Evolutionary conservation across 164 flowering plant genomes (phyloP).

Genomic region (Vitis rupestris): DNA sequence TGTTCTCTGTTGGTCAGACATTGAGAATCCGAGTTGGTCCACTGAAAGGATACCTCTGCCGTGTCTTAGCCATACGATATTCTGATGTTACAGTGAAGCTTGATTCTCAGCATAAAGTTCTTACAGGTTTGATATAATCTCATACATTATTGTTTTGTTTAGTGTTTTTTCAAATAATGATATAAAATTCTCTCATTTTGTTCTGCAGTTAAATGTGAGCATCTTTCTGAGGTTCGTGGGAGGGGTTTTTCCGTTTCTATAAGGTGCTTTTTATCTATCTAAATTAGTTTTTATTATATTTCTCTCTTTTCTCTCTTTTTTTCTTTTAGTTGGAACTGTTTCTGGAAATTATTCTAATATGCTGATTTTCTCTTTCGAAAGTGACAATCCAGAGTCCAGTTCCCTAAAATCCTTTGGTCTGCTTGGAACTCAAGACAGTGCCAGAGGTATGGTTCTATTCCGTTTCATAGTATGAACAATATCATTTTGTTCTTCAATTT

Average conservation of each 20-base stretch:
- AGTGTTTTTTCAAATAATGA: background rate
- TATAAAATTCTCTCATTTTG: background rate
- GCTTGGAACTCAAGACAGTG: conserved; percentile 36
- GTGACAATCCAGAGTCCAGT: conserved; percentile 36
- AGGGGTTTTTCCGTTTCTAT: conserved; percentile 38
- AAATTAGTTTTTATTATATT: background rate
- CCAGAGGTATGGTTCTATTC: conserved; percentile 36
- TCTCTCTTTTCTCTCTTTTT: background rate
- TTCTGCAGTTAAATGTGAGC: conserved; percentile 72
- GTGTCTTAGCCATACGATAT: conserved; percentile 71
- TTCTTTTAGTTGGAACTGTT: conserved; percentile 1
- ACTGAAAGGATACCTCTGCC: conserved; percentile 85
- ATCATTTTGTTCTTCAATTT: background rate
- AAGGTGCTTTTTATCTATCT: conserved; percentile 29
- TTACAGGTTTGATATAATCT: conserved; percentile 59
- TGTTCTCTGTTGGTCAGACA: conserved; percentile 80
- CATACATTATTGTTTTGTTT: conserved; percentile 1
- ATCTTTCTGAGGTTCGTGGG: conserved; percentile 75
- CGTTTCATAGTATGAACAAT: background rate
- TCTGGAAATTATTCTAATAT: conserved; percentile 4
- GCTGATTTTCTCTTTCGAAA: conserved; percentile 12
- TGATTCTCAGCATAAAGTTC: conserved; percentile 75
- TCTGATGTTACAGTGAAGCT: conserved; percentile 90
- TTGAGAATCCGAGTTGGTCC: conserved; percentile 88
- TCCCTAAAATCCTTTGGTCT: conserved; percentile 43